phyloP scores from a whole-genome alignment of 495 filamentous ascomycete species.

The Aspergillus egyptiacus region DNA sequence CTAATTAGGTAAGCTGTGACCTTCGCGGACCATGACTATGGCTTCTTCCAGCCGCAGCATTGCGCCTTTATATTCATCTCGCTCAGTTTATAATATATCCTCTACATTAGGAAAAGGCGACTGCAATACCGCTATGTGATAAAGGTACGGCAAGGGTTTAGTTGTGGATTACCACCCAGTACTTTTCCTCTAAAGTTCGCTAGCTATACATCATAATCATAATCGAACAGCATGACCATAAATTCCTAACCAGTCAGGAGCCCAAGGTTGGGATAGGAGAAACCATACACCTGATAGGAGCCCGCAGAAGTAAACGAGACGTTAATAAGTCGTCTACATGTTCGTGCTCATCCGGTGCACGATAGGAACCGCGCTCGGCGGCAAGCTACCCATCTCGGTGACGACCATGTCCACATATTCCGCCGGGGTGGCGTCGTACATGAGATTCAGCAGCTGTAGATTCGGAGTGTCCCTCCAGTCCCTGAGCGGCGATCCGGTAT shows the following conservation, averaged over 20 bases:
- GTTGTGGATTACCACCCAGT: background rate
- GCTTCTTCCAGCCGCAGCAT: too few relatives aligned
- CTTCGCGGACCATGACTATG: too few relatives aligned
- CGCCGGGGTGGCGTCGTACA: conserved; percentile 93
- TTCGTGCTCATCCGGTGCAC: conserved; percentile 48
- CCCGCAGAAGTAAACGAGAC: background rate
- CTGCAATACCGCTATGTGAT: too few relatives aligned
- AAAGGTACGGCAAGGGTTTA: too few relatives aligned
- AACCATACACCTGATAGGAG: background rate
- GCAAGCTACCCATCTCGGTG: conserved; percentile 83
- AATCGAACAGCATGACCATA: background rate
- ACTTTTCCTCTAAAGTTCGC: conserved; percentile 5
- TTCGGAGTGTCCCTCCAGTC: conserved; percentile 58
- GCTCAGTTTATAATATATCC: too few relatives aligned
- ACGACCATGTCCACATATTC: conserved; percentile 83
- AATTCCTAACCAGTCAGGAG: background rate
- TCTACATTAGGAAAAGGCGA: too few relatives aligned
- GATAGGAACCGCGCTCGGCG: conserved; percentile 70
- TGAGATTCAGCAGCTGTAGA: conserved; percentile 70
- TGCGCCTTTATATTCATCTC: too few relatives aligned
- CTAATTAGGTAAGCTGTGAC: background rate
- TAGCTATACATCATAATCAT: conserved; percentile 13
- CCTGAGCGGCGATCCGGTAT: conserved; percentile 34
- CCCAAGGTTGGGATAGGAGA: background rate
- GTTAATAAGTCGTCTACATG: conserved; percentile 20